Evolutionary conservation across 805 yeast genomes (phyloP), one percentile per base, ranked within the genome.

Genomic region (Saccharomycopsis synnaedendra): DNA sequence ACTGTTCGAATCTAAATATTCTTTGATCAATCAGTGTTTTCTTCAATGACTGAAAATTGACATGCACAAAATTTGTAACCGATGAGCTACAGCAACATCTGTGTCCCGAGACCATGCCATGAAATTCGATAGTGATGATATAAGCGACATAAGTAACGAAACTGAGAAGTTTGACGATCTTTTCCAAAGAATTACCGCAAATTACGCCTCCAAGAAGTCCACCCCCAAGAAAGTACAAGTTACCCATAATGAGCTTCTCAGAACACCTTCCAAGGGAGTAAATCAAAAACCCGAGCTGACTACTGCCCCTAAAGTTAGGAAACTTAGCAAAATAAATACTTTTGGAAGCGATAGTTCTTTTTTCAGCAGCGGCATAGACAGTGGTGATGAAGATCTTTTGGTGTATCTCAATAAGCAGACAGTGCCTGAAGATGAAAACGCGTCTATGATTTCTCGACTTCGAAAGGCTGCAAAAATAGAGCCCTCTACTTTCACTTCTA

Each of bases 81-180:
- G 19, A 19, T 19, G 19, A 19, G 19, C 19, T 19, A 19, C 19
- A 19, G 19, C 19, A 19, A 19, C 19, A 19, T 19, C 19, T 19
- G 19, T 19, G 19, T 19, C 19, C 19, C 19, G 19, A 19, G 19
- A 19, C 19, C 19, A 19, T 19, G 19, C 19, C 19, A 19, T 19
- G 19, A 19, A 19, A 19, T 48, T 51, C 28, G 44, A 41, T 33
- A 51, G 54, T 39, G 54, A 51, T 37, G 43, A 37, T 27, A 34
- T 49, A 11, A 51, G 54, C 31, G 54, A 51, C 8, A 32, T 51
- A 5, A 49, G 46, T 9, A 49, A 49, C 19, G 54, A 51, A 19
- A 39, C 52, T 33, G 53, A 51, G 41, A 52, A 51, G 35, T 11
- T 51, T 5, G 43, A 51, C 34, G 40, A 44, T 11, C 45, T 41